Evolutionary conservation across 805 yeast genomes (phyloP).

Genomic region (Myxozyma sirexii): DNA sequence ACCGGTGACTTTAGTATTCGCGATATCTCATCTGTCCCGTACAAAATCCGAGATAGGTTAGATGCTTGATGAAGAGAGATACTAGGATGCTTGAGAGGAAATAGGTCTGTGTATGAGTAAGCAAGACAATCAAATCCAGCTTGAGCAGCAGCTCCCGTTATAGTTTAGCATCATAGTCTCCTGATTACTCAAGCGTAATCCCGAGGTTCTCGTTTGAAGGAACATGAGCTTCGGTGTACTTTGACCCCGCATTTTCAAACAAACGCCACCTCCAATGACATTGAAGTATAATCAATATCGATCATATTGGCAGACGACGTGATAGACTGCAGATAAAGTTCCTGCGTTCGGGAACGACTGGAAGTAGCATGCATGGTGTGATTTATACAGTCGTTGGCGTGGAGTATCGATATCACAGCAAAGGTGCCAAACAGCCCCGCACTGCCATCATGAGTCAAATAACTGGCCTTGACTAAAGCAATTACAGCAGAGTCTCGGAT

Average conservation of each 20-base stretch:
- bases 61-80: no score
- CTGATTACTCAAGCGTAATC: background rate
- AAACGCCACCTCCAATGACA: background rate
- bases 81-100: constrained; percentile 41
- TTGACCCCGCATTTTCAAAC: background rate
- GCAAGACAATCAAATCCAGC: constrained; percentile 53
- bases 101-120: constrained; percentile 54
- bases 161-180: constrained; percentile 6
- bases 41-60: background rate
- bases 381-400: no score
- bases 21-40: constrained; percentile 10
- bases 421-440: no score
- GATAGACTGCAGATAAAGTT: no score
- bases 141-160: constrained; percentile 36
- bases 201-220: constrained; percentile 8
- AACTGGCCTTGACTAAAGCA: no score
- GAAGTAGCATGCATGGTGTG: no score
- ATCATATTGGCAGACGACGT: background rate
- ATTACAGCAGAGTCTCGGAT: no score
- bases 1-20: constrained; percentile 36
- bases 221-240: background rate
- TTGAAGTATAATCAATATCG: background rate
- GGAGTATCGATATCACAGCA: no score
- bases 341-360: no score
- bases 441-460: no score